These are phyloP conservation scores for Diaporthe australafricana DNA, from an alignment of 2,329 filamentous ascomycete genomes.

Conservation along the genomic window DNA sequence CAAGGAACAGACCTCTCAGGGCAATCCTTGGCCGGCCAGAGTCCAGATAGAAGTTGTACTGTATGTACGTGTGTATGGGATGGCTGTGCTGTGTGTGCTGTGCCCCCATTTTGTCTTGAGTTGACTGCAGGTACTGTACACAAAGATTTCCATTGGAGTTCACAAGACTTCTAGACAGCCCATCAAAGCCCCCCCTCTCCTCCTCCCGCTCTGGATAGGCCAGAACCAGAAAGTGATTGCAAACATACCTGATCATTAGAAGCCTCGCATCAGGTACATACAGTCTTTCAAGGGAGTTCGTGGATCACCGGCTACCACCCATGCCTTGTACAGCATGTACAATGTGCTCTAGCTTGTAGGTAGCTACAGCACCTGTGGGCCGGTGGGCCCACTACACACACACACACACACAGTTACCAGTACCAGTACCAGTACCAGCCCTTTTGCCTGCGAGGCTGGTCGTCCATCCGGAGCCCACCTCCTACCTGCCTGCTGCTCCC, in stretches of 20 bases:
- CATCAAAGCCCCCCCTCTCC: background rate
- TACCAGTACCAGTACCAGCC: background rate
- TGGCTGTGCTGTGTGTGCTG: conserved; percentile 8
- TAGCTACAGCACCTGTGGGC: too few relatives aligned
- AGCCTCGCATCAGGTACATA: background rate
- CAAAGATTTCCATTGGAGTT: background rate
- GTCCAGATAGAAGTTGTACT: conserved; percentile 15
- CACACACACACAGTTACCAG: too few relatives aligned
- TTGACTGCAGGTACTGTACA: conserved; percentile 7
- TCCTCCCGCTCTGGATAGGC: background rate
- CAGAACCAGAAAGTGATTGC: background rate
- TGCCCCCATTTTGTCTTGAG: background rate
- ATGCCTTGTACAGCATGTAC: background rate
- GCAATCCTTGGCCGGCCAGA: conserved; percentile 21
- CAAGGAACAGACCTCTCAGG: conserved; percentile 16
- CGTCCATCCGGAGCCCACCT: conserved; percentile 7
- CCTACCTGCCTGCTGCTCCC: conserved; percentile 3
- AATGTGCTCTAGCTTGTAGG: background rate
- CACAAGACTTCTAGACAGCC: background rate
- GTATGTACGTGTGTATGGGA: background rate
- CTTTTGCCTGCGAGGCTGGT: conserved; percentile 5
- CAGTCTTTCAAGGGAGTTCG: background rate
- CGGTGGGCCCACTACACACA: too few relatives aligned
- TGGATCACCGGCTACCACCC: too few relatives aligned
- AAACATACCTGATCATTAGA: background rate